Evolutionary conservation across 805 yeast species (phyloP).

Genomic region (Groenewaldozyma tartarivorans): DNA sequence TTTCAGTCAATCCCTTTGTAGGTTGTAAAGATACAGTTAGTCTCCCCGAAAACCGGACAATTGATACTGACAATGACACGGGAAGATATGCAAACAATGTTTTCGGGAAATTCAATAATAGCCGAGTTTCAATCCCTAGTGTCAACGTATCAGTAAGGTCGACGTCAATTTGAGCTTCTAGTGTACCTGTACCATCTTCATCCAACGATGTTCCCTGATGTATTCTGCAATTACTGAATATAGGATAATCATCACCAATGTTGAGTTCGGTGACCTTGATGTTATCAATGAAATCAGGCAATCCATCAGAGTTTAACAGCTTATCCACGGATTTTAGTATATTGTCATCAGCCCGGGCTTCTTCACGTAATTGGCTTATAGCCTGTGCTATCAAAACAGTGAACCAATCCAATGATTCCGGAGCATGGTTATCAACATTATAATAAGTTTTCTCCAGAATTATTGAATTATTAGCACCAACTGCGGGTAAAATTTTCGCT

Average conservation of each 20-base stretch:
- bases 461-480: constrained; percentile 22
- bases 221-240: constrained; percentile 89
- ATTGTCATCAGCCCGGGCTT: constrained; percentile 77
- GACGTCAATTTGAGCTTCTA: constrained; percentile 86
- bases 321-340: constrained; percentile 70
- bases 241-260: constrained; percentile 91
- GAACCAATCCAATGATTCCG: constrained; percentile 96
- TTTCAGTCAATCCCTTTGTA: constrained; percentile 5
- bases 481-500: constrained; percentile 10
- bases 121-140: constrained; percentile 71
- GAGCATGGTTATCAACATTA: constrained; percentile 74
- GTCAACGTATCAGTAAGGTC: constrained; percentile 82
- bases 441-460: constrained; percentile 88
- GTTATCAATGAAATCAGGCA: constrained; percentile 75
- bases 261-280: constrained; percentile 79
- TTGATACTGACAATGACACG: constrained; percentile 70
- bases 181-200: constrained; percentile 34
- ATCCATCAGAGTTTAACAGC: constrained; percentile 46
- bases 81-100: constrained; percentile 84
- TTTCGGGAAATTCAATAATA: constrained; percentile 72
- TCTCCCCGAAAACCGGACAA: constrained; percentile 86
- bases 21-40: constrained; percentile 52
- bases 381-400: constrained; percentile 90
- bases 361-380: constrained; percentile 77
- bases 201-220: constrained; percentile 32